phyloP scores from a whole-genome alignment of 306 rosid genomes.

The Styphnolobium japonicum region DNA sequence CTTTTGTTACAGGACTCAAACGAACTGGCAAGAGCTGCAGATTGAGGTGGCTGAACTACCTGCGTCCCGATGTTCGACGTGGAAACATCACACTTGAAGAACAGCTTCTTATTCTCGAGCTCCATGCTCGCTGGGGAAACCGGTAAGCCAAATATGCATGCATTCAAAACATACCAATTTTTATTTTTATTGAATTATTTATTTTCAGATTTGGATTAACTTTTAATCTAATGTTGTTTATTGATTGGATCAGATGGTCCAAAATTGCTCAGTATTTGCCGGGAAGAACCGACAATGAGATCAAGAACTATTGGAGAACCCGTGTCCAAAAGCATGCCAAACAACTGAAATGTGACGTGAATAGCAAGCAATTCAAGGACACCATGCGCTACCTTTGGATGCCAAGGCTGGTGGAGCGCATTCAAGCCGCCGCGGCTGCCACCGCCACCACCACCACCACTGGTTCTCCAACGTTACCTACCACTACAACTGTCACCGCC shows the following conservation, averaged over 20 bases:
- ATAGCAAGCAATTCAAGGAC: conserved; percentile 96
- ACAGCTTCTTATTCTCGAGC: conserved; percentile 92
- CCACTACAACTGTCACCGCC: not conserved
- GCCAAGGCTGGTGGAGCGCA: conserved; percentile 90
- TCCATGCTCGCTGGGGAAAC: conserved; percentile 96
- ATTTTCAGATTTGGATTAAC: not conserved
- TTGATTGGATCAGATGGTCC: conserved; percentile 62
- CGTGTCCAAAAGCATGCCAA: conserved; percentile 97
- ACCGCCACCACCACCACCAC: not conserved
- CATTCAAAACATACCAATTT: not conserved
- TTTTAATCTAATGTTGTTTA: not conserved
- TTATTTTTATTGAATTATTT: not conserved
- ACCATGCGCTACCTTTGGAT: conserved; percentile 97
- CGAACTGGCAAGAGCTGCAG: conserved; percentile 97
- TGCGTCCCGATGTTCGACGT: conserved; percentile 92
- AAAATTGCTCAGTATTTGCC: conserved; percentile 94
- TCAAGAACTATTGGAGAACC: conserved; percentile 93
- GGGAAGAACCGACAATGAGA: conserved; percentile 89
- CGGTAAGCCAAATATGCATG: conserved; percentile 37
- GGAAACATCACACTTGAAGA: conserved; percentile 95
- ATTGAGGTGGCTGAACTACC: conserved; percentile 91
- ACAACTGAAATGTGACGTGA: conserved; percentile 96
- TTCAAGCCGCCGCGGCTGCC: conserved; percentile 64
- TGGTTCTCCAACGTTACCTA: not conserved
- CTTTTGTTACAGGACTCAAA: conserved; percentile 57